These are phyloP conservation scores for Backusella macrospora DNA, from an alignment of 192 early-diverging fungal species.

Conservation along the genomic window DNA sequence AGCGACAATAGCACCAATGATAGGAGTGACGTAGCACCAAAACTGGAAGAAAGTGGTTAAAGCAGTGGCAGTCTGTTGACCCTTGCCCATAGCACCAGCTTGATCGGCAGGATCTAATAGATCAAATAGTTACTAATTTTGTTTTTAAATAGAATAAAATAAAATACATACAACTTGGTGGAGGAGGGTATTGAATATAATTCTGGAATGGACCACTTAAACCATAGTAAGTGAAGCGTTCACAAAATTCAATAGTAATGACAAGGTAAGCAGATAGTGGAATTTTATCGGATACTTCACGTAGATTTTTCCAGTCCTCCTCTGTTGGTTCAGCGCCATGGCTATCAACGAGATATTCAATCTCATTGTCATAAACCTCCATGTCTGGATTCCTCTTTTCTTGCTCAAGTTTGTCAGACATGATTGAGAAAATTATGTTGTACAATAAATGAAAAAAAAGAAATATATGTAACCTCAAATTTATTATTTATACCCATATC, in stretches of 20 bases:
- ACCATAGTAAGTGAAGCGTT: conserved; percentile 71
- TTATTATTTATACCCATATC: background rate
- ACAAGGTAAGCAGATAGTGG: conserved; percentile 60
- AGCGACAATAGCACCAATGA: conserved; percentile 65
- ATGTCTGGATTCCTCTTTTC: background rate
- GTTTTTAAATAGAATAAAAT: background rate
- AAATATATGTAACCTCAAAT: background rate
- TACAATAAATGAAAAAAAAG: background rate
- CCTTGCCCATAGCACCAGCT: conserved; percentile 53
- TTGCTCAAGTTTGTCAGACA: conserved; percentile 28
- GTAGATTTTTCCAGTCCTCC: conserved; percentile 58
- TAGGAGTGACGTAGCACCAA: conserved; percentile 50
- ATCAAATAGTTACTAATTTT: background rate
- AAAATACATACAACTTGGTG: conserved; percentile 35
- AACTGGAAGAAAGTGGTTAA: conserved; percentile 54
- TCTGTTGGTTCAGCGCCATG: conserved; percentile 58
- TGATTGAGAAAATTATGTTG: background rate
- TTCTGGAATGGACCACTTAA: conserved; percentile 61
- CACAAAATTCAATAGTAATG: conserved; percentile 63
- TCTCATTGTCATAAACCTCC: conserved; percentile 3
- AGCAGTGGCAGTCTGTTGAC: conserved; percentile 56
- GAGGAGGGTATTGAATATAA: conserved; percentile 55
- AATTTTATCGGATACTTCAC: conserved; percentile 60
- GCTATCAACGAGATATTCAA: conserved; percentile 35
- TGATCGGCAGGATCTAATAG: conserved; percentile 40